phyloP scores from a whole-genome alignment of 805 yeast genomes.

The Kuraishia ogatae region DNA sequence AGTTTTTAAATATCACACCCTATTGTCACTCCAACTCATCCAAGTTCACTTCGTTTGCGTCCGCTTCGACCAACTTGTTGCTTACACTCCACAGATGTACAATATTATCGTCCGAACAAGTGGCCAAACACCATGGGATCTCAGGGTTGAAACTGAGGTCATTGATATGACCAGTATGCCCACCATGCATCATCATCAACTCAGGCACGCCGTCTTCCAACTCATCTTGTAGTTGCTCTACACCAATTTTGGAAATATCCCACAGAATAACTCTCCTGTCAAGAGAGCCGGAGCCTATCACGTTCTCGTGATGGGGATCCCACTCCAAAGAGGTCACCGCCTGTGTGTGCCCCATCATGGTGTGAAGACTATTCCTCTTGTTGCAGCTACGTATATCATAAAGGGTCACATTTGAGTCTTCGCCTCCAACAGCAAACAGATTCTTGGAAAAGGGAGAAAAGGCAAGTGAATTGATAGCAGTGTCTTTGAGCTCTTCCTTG shows the following conservation, averaged over 20 bases:
- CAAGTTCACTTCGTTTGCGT: slow-evolving; percentile 7
- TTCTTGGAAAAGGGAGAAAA: slow-evolving; percentile 56
- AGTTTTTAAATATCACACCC: not conserved
- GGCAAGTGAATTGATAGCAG: slow-evolving; percentile 52
- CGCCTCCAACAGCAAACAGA: slow-evolving; percentile 61
- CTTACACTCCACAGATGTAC: slow-evolving; percentile 51
- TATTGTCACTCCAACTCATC: slow-evolving; percentile 7
- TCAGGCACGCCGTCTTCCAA: slow-evolving; percentile 90
- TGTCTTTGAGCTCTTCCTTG: slow-evolving; percentile 16
- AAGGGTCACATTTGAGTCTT: slow-evolving; percentile 57
- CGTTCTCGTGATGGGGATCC: slow-evolving; percentile 70
- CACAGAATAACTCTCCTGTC: slow-evolving; percentile 75
- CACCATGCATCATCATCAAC: slow-evolving; percentile 85
- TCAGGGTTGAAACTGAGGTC: slow-evolving; percentile 66
- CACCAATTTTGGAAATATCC: slow-evolving; percentile 76
- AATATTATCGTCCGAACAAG: slow-evolving; percentile 53
- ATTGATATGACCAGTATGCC: slow-evolving; percentile 71
- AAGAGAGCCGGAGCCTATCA: slow-evolving; percentile 66
- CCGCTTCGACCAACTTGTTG: slow-evolving; percentile 20
- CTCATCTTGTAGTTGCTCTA: slow-evolving; percentile 79
- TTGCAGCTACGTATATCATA: slow-evolving; percentile 48
- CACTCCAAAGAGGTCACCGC: slow-evolving; percentile 68
- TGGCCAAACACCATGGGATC: slow-evolving; percentile 69
- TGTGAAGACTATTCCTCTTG: slow-evolving; percentile 38
- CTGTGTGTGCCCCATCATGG: slow-evolving; percentile 75